These are phyloP conservation scores for Coccinonectria pachysandricola DNA, from an alignment of 2,329 filamentous ascomycete species.

Conservation along the genomic window DNA sequence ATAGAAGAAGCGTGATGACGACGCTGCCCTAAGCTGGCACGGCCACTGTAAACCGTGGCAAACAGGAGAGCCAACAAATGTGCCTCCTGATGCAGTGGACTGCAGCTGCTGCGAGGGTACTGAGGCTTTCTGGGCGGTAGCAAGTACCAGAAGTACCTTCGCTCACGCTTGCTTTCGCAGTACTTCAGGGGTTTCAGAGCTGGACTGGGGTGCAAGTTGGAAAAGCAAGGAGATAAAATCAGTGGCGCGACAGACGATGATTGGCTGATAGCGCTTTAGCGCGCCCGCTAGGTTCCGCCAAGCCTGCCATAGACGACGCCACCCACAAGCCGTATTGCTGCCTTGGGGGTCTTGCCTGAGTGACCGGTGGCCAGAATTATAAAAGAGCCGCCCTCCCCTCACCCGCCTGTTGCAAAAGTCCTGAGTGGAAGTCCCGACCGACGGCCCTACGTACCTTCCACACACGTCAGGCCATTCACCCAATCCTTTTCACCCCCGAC, in stretches of 20 bases:
- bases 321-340: conserved; percentile 34
- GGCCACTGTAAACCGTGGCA: conserved; percentile 1
- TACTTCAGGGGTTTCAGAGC: conserved; percentile 31
- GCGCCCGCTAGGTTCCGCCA: conserved; percentile 26
- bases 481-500: conserved; percentile 24
- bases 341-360: conserved; percentile 31
- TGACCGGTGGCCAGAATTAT: conserved; percentile 39
- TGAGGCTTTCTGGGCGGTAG: conserved; percentile 4
- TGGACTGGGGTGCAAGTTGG: conserved; percentile 23
- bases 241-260: conserved; percentile 20
- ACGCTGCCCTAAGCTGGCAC: conserved; percentile 3
- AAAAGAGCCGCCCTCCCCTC: conserved; percentile 45
- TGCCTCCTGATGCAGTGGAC: no score
- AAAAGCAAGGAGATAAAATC: conserved; percentile 31
- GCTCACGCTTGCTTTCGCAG: no score
- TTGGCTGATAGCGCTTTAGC: conserved; percentile 28
- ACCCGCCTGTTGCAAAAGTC: conserved; percentile 36
- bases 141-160: no score
- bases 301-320: conserved; percentile 31
- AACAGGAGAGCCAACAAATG: no score
- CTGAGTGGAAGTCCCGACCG: conserved; percentile 47
- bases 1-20: neutral
- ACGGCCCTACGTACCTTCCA: conserved; percentile 42
- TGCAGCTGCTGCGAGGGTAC: no score
- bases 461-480: conserved; percentile 34